Evolutionary conservation across 805 yeast genomes (phyloP).

Genomic region (Starmerella cellae): DNA sequence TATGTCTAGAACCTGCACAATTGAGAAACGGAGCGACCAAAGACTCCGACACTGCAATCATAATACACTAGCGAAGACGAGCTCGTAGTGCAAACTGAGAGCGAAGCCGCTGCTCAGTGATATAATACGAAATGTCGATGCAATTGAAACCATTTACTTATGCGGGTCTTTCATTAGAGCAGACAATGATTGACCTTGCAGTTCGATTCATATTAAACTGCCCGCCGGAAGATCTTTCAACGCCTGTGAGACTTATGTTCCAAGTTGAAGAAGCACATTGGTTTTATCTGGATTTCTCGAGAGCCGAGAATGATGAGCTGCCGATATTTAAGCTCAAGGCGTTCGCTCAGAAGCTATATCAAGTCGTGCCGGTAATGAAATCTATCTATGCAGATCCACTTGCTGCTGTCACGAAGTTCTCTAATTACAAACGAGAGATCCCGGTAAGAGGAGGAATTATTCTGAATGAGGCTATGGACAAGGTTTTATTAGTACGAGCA

Average conservation of each 20-base stretch:
- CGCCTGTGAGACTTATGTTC: slow-evolving; percentile 70
- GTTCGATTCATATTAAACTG: slow-evolving; percentile 85
- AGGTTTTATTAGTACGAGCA: slow-evolving; percentile 70
- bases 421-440: slow-evolving; percentile 71
- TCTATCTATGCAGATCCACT: slow-evolving; percentile 26
- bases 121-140: background rate
- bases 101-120: too few relatives aligned
- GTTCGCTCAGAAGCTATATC: slow-evolving; percentile 67
- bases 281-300: slow-evolving; percentile 80
- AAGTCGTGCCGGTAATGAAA: slow-evolving; percentile 43
- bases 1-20: too few relatives aligned
- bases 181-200: slow-evolving; percentile 43
- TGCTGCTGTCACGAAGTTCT: slow-evolving; percentile 65
- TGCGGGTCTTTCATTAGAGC: slow-evolving; percentile 18
- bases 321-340: slow-evolving; percentile 67
- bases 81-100: too few relatives aligned
- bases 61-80: too few relatives aligned
- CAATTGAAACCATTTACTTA: slow-evolving; percentile 9
- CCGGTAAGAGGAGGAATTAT: slow-evolving; percentile 96
- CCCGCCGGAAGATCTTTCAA: slow-evolving; percentile 78
- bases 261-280: slow-evolving; percentile 97
- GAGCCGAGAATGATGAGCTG: slow-evolving; percentile 56
- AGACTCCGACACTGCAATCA: too few relatives aligned
- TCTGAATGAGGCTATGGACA: slow-evolving; percentile 54
- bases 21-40: too few relatives aligned